Evolutionary conservation across 2,329 filamentous ascomycete genomes (phyloP).

Genomic region (Alternaria ventricosa): DNA sequence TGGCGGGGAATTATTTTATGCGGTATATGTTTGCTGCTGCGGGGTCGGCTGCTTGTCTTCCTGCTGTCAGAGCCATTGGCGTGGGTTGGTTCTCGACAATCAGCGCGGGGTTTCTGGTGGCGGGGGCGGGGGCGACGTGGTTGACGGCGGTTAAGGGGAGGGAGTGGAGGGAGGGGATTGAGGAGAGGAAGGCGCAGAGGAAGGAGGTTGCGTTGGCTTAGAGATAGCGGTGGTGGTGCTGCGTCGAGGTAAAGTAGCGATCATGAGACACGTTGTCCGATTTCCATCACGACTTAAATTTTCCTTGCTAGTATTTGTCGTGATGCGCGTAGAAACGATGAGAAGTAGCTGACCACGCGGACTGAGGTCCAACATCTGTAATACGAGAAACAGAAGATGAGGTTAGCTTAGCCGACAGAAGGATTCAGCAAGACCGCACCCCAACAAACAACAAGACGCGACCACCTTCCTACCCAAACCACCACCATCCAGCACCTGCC

Average conservation of each 20-base stretch:
- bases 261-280: accelerated
- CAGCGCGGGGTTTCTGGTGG: slow-evolving; percentile 63
- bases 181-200: slow-evolving; percentile 54
- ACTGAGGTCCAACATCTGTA: no score
- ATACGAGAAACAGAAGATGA: no score
- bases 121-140: slow-evolving; percentile 55
- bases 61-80: slow-evolving; percentile 75
- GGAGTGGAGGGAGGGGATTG: slow-evolving; percentile 62
- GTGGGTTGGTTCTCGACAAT: slow-evolving; percentile 84
- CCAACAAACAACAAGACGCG: no score
- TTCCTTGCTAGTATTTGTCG: no score
- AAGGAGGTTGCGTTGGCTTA: slow-evolving; percentile 24
- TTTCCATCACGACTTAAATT: no score
- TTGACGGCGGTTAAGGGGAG: slow-evolving; percentile 59
- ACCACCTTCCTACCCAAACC: neutral
- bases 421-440: no score
- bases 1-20: slow-evolving; percentile 80
- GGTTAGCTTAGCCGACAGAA: no score
- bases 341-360: no score
- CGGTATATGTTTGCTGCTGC: slow-evolving; percentile 77
- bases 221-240: no score
- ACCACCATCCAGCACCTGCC: no score
- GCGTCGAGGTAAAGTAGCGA: no score
- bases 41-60: slow-evolving; percentile 72
- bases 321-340: no score